phyloP scores from a whole-genome alignment of 305 asterid species.

The Fraxinus baroniana region DNA sequence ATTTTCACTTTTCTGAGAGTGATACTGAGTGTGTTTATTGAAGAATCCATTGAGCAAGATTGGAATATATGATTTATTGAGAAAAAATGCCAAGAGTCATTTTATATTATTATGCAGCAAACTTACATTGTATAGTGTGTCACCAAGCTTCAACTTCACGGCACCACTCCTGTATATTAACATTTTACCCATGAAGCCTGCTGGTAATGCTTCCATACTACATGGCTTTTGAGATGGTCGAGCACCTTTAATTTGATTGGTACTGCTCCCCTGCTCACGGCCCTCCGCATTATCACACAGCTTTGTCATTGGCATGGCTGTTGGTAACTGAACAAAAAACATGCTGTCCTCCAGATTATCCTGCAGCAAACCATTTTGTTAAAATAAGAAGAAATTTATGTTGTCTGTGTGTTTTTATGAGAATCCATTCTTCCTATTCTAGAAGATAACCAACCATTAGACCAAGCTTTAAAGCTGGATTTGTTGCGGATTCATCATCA shows the following conservation, averaged over 20 bases:
- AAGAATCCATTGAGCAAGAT: neutral
- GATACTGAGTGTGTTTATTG: neutral
- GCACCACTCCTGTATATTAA: constrained; percentile 68
- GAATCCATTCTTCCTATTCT: neutral
- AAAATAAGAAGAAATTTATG: neutral
- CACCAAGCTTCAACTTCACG: constrained; percentile 76
- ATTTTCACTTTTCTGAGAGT: neutral
- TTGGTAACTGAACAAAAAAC: constrained; percentile 71
- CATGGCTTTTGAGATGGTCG: constrained; percentile 30
- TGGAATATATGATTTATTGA: neutral
- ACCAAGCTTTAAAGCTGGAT: constrained; percentile 62
- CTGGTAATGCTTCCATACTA: constrained; percentile 45
- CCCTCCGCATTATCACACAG: constrained; percentile 32
- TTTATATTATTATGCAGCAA: neutral
- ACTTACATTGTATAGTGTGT: constrained; percentile 59
- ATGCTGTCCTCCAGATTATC: constrained; percentile 43
- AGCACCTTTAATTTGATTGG: constrained; percentile 26
- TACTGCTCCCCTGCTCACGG: constrained; percentile 24
- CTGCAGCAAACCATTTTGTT: constrained; percentile 41
- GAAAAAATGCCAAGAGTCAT: neutral
- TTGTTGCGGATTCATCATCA: constrained; percentile 42
- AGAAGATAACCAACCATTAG: constrained; percentile 49
- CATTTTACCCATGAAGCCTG: constrained; percentile 69
- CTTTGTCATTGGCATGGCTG: constrained; percentile 43
- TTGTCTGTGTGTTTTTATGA: neutral